Percentiles rank a stretch among this genome's conserved stretches.
Conservation (phyloP, 257 asterid genomes). For the Anisodus tanguticus region DNA sequence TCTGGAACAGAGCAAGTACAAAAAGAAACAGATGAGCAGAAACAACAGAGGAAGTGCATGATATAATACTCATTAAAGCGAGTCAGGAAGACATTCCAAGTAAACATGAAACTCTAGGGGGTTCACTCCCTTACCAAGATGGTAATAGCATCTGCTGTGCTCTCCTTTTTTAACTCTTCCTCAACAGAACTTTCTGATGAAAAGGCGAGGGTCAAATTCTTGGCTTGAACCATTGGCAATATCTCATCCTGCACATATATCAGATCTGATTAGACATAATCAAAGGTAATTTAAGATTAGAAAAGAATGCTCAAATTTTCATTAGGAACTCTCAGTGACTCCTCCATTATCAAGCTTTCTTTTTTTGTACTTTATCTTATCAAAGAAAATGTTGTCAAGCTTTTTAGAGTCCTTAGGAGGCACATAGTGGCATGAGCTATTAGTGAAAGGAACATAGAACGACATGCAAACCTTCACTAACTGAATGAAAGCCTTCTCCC, state of each 20-base stretch:
- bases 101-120: conserved; percentile 1
- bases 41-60: conserved; percentile 12
- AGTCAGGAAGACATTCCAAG: not conserved
- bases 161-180: conserved; percentile 97
- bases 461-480: conserved; percentile 70
- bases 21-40: conserved; percentile 21
- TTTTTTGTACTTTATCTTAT: not conserved
- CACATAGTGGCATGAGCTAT: not conserved
- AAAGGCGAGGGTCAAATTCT: conserved; percentile 78
- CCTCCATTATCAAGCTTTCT: not conserved
- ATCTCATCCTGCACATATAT: conserved; percentile 74
- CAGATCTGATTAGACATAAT: conserved; percentile 24
- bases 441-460: conserved; percentile 32
- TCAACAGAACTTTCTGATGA: conserved; percentile 96
- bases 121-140: conserved; percentile 62
- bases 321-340: conserved; percentile 21
- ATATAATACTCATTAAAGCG: conserved; percentile 17
- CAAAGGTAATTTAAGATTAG: not conserved
- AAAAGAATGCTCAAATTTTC: conserved; percentile 13
- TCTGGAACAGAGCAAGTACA: conserved; percentile 55
- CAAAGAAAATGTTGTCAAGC: not conserved
- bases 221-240: conserved; percentile 75
- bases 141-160: conserved; percentile 96
- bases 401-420: not conserved
- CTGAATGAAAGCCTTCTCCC: conserved; percentile 98